Conservation (phyloP, 1,284 basidiomycete genomes). For the Ceratobasidium sp. region DNA sequence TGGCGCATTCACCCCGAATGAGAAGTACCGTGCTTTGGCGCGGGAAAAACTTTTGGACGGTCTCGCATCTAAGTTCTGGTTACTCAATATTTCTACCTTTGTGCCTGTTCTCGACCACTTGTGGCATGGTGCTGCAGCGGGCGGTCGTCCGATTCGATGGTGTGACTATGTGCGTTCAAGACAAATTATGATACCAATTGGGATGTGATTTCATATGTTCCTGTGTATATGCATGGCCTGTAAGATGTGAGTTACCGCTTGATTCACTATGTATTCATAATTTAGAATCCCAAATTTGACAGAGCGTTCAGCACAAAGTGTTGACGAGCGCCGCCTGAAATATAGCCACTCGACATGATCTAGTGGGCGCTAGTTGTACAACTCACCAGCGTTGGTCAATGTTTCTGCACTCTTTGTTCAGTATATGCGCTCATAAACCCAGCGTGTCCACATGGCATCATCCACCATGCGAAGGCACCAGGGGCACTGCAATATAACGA, state of each 20-base stretch:
- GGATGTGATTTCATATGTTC: neutral
- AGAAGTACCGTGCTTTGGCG: conserved; percentile 12
- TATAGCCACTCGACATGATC: neutral
- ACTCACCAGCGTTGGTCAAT: too few relatives aligned
- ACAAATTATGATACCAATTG: neutral
- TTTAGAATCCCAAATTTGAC: too few relatives aligned
- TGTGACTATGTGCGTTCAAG: conserved; percentile 15
- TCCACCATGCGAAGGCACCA: too few relatives aligned
- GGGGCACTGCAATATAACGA: too few relatives aligned
- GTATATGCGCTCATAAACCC: too few relatives aligned
- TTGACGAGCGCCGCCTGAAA: too few relatives aligned
- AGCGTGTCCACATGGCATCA: too few relatives aligned
- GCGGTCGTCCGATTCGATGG: conserved; percentile 13
- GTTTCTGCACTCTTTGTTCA: too few relatives aligned
- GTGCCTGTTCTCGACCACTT: conserved; percentile 26
- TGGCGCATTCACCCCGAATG: conserved; percentile 16
- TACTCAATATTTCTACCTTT: neutral
- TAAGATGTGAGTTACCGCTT: neutral
- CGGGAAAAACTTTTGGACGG: neutral
- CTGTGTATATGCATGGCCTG: neutral
- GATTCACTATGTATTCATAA: neutral
- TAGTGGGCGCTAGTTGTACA: too few relatives aligned
- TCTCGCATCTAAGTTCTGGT: neutral
- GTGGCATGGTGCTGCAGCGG: too few relatives aligned
- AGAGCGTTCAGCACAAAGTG: too few relatives aligned